A percentile compares a stretch with the other conserved stretches of the same genome.
Evolutionary conservation across 441 rosid species (phyloP).

Genomic region (Caryocar brasiliense): DNA sequence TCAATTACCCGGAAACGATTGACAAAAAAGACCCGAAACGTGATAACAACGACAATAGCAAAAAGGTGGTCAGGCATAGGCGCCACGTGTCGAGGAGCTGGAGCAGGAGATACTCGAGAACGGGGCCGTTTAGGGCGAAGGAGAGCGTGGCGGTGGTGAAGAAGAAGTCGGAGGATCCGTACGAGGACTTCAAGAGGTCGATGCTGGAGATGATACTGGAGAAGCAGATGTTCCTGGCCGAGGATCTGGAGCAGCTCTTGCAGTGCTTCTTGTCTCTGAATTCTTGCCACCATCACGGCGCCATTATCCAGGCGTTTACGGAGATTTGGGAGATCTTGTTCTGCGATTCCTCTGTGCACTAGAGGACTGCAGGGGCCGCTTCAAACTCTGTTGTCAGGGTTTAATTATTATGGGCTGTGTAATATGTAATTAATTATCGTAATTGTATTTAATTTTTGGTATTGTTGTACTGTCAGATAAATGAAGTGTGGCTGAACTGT

Average conservation of each 20-base stretch:
- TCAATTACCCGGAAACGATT: too few species aligned
- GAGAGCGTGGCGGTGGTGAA: conserved; percentile 38
- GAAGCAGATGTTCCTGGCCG: conserved; percentile 28
- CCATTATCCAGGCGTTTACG: conserved; percentile 41
- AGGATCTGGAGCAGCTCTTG: conserved; percentile 45
- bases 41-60: too few species aligned
- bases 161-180: conserved; percentile 49
- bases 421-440: too few species aligned
- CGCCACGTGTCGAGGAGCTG: conserved; percentile 5
- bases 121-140: conserved; percentile 26
- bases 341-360: conserved; percentile 13
- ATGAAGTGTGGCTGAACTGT: too few species aligned
- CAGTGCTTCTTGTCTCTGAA: conserved; percentile 44
- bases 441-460: too few species aligned
- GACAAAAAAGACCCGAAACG: too few species aligned
- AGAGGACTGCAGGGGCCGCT: neutral
- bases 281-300: conserved; percentile 31
- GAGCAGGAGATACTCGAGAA: conserved; percentile 8
- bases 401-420: too few species aligned
- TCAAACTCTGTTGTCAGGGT: too few species aligned
- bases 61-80: neutral
- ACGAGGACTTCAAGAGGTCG: conserved; percentile 46
- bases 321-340: conserved; percentile 41
- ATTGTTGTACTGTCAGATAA: too few species aligned
- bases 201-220: conserved; percentile 59